Evolutionary conservation across 2,329 filamentous ascomycete species (phyloP), one percentile per base, ranked within the genome.

Genomic region (Trichothecium roseum): DNA sequence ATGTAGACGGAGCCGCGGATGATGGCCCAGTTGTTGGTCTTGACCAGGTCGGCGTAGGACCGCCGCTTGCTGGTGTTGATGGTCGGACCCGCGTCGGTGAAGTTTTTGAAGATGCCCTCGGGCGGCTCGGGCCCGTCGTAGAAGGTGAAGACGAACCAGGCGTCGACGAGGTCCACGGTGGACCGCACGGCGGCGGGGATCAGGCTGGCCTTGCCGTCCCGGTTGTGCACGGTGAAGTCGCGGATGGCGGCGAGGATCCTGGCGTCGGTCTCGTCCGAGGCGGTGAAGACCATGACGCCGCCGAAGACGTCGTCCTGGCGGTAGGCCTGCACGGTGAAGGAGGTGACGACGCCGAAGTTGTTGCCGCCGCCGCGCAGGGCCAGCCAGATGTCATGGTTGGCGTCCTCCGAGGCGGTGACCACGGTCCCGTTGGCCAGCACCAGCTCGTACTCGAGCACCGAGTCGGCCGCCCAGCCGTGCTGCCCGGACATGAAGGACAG

Each of bases 101-200:
- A 81, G 37, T 67, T 66, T 37, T 66, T 60, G 39, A 81, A 79
- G 3, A 71, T 62, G 4, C 59, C 66, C 2, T 56, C 46, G 1
- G 75, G 74, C 1, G 66, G 67, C 37, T 55, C 51, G 0, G 65
- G 62, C 2, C 70, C 76, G 49, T 81, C 71, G 51, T 79, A 80
- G 56, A 76, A 79, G 26, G 74, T 49, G 52, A 79, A 79, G 40
- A 81, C 51, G 38, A 74, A 62, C 70, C 72, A 77, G 16, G 68
- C 35, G 40, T 76, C 60, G 3, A 60, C 47, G 3, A 57, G 42
- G 0, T 62, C 62, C 12, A 66, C 18, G 9, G 28, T 29, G 4
- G 40, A 36, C 20, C 41, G 57, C 45, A 72, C 63, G 3, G 65
- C 62, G 0, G 72, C 78, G 32, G 71, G 52, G 42, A 79, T 78